Evolutionary conservation across 78 protist genomes (phyloP).

Genomic region (Dictyostelium brefeldianum): DNA sequence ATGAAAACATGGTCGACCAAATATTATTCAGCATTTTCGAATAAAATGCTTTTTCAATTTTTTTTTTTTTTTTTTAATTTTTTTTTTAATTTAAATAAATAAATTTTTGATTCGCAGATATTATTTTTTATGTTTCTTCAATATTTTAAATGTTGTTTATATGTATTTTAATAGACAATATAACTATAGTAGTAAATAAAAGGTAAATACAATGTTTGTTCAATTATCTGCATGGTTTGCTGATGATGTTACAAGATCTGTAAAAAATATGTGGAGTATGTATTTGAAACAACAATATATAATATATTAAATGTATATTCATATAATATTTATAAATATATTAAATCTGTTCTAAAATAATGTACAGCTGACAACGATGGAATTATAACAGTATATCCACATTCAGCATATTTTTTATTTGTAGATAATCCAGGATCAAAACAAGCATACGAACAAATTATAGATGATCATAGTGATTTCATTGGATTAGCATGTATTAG

Average conservation of each 20-base stretch:
- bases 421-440: background rate
- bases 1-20: no score
- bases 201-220: background rate
- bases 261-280: background rate
- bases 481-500: background rate
- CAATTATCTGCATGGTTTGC: slow-evolving; percentile 1
- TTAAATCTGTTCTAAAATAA: no score
- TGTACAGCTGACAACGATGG: slow-evolving; percentile 7
- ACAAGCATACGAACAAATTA: slow-evolving; percentile 5
- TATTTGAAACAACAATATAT: no score
- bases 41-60: no score
- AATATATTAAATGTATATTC: no score
- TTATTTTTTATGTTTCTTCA: background rate
- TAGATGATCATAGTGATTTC: background rate
- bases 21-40: no score
- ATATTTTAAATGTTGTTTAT: background rate
- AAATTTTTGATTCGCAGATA: no score
- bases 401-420: background rate
- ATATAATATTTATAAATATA: no score
- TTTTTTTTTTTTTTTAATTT: no score
- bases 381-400: background rate
- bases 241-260: background rate
- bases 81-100: no score
- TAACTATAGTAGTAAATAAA: background rate
- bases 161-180: background rate